Evolutionary conservation across 176 grass and related monocot species (phyloP), one percentile per base, ranked within the genome.

Genomic region (Cenchrus purpureus): DNA sequence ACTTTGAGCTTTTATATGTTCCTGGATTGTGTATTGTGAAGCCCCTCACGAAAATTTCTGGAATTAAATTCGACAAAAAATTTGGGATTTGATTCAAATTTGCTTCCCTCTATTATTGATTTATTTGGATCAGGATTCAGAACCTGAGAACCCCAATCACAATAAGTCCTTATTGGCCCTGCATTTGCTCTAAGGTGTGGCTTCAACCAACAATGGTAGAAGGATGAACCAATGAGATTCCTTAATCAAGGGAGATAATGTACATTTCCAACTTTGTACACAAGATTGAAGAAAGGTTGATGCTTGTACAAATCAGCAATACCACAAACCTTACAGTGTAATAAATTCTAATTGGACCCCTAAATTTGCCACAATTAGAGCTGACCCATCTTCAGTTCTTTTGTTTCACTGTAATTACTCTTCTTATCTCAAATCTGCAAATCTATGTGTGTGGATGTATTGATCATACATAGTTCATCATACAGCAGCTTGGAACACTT

Each of bases 401-500:
- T 12, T 49, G 10, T 32, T 51, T 71, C 12, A 53, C 43, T 65
- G 14, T 9, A 31, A 71, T 72, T 20, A 37, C 0, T 8, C 28
- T 63, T 10, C 0, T 16, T 60, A 12, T 68, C 65, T 58, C 45
- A 11, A 9, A 19, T 55, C 8, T 2, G 14, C 5, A 11, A 62
- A 29, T 71, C 29, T 50, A 63, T 49, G 46, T 51, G 57, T 87
- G 67, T 54, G 48, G 46, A 63, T 13, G 34, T 65, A 89, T 7
- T 14, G 13, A 19, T 81, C 17, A 68, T 54, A 54, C 7, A 11
- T 9, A 14, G 6, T 57, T 56, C 32, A 22, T 91, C 83, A 95
- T 49, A 79, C 79, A 57, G 71, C 79, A 71, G 71, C 76, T 68
- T 78, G 85, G 60, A 88, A 37, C 31, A 84, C 64, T 77, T 88